Base-by-base conservation (phyloP, 129 eudicot genomes). In the Saposhnikovia divaricata region DNA sequence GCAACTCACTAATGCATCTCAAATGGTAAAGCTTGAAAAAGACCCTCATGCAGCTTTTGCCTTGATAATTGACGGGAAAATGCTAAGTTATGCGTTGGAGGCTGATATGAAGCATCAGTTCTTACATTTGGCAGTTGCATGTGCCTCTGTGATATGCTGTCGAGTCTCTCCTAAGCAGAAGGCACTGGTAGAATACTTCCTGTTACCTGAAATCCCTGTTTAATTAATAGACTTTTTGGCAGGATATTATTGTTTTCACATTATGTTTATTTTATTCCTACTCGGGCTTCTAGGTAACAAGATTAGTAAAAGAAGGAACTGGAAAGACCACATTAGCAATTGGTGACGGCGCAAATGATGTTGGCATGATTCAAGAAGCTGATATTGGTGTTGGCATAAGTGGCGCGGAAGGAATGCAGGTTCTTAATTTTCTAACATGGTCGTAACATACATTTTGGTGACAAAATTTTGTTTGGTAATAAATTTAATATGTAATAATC, bases 321-420 rank as follows among this genome's bases (percentile, higher is more conserved):
- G 89, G 91, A 66, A 89, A 87, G 77, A 89, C 85, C n/a, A 89
- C 93, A 11, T 87, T 89, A 81, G 93, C 91, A 61, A 89, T 89
- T 63, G 93, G 93, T 44, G 93, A 89, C 85, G 93, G 93, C n/a
- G 93, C 93, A 78, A 89, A 89, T 85, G 93, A 89, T 80, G 93
- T 89, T 79, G 93, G 93, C 61, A 89, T 89, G 93, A 89, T 89
- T 84, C 93, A 89, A 84, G 93, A 87, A 82, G 93, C 93, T n/a
- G 93, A 89, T 76, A 89, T 89, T 27, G 93, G 93, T 48, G 89
- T 89, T 78, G 93, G 93, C 77, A 89, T 89, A 37, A 89, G 93
- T 76, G 93, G 93, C 65, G 88, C 78, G 12, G 93, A 89, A 87
- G 93, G 93, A 81, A 89, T 87, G 93, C 93, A 89, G 93, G 93